Evolutionary conservation across 345 rosid species (phyloP).

Genomic region (Boechera divaricarpa): DNA sequence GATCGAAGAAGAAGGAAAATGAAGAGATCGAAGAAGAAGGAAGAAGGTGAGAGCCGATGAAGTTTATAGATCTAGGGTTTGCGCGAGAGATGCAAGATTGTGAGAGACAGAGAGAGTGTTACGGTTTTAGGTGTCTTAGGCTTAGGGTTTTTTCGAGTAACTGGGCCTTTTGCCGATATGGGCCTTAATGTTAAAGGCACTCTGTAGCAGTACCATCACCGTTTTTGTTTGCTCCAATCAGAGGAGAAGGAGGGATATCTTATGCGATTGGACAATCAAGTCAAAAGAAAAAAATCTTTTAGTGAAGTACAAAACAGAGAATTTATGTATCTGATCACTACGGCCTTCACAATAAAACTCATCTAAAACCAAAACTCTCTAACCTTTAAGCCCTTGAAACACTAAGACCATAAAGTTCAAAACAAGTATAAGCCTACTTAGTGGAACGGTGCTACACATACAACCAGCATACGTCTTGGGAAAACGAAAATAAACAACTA

Average conservation of each 20-base stretch:
- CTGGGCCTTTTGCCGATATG: too few relatives aligned
- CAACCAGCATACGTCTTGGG: slow-evolving; percentile 3
- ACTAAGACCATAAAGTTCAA: slow-evolving; percentile 14
- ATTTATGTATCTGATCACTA: background rate
- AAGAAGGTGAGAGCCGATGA: too few relatives aligned
- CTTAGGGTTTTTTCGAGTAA: too few relatives aligned
- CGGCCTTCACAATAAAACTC: background rate
- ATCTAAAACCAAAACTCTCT: background rate
- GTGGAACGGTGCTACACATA: background rate
- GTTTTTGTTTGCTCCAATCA: slow-evolving; percentile 22
- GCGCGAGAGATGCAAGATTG: too few relatives aligned
- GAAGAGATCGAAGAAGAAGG: too few relatives aligned
- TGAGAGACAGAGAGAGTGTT: too few relatives aligned
- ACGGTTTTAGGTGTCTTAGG: too few relatives aligned
- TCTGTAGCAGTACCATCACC: slow-evolving; percentile 22
- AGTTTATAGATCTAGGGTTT: too few relatives aligned
- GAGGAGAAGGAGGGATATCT: slow-evolving; percentile 18
- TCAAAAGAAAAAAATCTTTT: background rate
- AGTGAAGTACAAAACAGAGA: background rate
- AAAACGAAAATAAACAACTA: background rate
- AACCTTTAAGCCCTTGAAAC: background rate
- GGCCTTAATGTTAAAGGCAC: too few relatives aligned
- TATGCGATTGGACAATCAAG: slow-evolving; percentile 28
- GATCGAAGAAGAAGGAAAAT: too few relatives aligned
- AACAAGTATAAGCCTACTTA: slow-evolving; percentile 17